These are phyloP conservation scores for Salix udensis DNA, from an alignment of 345 rosid genomes.

Conservation along the genomic window DNA sequence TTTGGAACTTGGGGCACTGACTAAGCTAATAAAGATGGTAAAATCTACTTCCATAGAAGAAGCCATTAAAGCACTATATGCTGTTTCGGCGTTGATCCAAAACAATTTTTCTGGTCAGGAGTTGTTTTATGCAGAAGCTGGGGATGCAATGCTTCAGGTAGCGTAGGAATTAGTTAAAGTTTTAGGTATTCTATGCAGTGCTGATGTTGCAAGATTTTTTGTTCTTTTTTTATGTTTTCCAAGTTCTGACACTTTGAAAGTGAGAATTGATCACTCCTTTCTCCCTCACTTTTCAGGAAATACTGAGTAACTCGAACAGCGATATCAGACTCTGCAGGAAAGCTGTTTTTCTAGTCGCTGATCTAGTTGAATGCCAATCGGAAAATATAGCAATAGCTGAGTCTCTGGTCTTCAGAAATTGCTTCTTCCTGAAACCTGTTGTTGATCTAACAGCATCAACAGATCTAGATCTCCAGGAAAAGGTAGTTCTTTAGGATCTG, in stretches of 20 bases:
- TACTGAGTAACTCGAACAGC: conserved; percentile 49
- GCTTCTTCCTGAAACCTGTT: conserved; percentile 61
- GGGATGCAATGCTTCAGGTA: conserved; percentile 87
- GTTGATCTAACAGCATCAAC: conserved; percentile 54
- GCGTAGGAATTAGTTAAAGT: background rate
- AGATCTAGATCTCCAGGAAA: conserved; percentile 92
- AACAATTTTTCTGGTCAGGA: conserved; percentile 73
- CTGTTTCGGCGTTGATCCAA: conserved; percentile 74
- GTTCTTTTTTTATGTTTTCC: background rate
- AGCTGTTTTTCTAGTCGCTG: conserved; percentile 73
- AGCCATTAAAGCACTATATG: conserved; percentile 83
- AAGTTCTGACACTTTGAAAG: background rate
- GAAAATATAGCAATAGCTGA: conserved; percentile 47
- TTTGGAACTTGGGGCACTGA: conserved; percentile 68
- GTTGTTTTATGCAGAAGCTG: conserved; percentile 68
- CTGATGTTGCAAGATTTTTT: background rate
- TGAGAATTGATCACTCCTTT: background rate
- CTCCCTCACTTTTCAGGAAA: conserved; percentile 42
- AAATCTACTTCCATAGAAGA: conserved; percentile 64
- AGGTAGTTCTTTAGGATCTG: conserved; percentile 41
- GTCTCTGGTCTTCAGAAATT: conserved; percentile 50
- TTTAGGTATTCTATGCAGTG: background rate
- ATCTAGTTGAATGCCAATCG: conserved; percentile 59
- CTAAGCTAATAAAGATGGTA: conserved; percentile 62
- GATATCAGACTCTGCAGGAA: conserved; percentile 69